Evolutionary conservation across 2,329 filamentous ascomycete genomes (phyloP).

Genomic region (Scolecobasidium constrictum): DNA sequence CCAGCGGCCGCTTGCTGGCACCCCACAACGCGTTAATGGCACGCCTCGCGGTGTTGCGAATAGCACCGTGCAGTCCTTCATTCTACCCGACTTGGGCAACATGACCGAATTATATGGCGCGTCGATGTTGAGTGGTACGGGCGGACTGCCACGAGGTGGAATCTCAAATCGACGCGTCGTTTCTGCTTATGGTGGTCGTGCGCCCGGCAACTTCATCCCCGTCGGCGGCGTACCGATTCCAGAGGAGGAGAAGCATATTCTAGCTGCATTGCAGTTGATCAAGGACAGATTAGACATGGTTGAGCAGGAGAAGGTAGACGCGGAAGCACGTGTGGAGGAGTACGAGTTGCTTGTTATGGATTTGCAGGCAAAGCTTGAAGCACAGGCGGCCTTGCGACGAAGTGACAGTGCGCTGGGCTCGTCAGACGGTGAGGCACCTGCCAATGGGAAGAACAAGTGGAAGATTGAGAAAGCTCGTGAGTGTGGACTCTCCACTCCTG

Average conservation of each 20-base stretch:
- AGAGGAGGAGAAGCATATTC: constrained; percentile 52
- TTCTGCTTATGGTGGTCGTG: constrained; percentile 15
- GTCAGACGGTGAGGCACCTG: constrained; percentile 32
- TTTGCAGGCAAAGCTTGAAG: constrained; percentile 36
- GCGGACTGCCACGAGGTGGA: constrained; percentile 41
- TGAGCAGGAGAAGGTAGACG: constrained; percentile 43
- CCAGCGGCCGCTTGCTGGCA: constrained; percentile 11
- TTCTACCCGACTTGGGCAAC: constrained; percentile 49
- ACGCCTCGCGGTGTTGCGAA: constrained; percentile 33
- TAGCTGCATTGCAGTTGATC: constrained; percentile 47
- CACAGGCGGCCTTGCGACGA: constrained; percentile 27
- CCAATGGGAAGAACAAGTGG: constrained; percentile 25
- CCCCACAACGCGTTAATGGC: neutral
- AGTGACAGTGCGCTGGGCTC: constrained; percentile 36
- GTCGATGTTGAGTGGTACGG: constrained; percentile 45
- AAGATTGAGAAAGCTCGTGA: constrained; percentile 45
- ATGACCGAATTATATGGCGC: constrained; percentile 51
- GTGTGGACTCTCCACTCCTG: constrained; percentile 17
- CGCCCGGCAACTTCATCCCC: constrained; percentile 28
- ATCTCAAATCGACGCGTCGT: constrained; percentile 28
- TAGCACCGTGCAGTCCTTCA: constrained; percentile 47
- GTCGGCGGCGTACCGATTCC: constrained; percentile 46
- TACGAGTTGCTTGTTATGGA: constrained; percentile 41
- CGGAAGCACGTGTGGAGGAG: constrained; percentile 37
- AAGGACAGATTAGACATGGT: constrained; percentile 47